Evolutionary conservation across 768 basidiomycete genomes (phyloP).

Genomic region (Macrocybe gigantea): DNA sequence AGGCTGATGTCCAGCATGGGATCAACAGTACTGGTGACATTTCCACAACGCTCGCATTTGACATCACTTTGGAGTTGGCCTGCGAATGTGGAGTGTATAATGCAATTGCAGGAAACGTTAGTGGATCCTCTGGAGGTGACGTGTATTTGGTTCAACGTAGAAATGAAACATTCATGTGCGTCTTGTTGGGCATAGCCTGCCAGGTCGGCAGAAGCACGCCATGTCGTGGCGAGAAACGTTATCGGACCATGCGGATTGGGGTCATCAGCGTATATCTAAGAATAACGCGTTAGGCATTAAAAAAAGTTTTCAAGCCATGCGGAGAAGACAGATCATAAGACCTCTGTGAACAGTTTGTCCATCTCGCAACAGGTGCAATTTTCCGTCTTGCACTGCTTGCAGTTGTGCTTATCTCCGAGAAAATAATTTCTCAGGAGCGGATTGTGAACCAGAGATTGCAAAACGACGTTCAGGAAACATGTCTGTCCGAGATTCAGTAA

Average conservation of each 20-base stretch:
- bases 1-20: conserved; percentile 90
- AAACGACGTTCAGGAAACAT: conserved; percentile 88
- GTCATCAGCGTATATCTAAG: conserved; percentile 52
- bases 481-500: conserved; percentile 88
- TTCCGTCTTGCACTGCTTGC: conserved; percentile 55
- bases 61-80: conserved; percentile 88
- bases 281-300: conserved; percentile 1
- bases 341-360: conserved; percentile 81
- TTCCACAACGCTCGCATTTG: conserved; percentile 80
- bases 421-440: conserved; percentile 87
- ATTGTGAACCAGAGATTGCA: conserved; percentile 87
- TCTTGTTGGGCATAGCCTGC: conserved; percentile 95
- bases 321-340: conserved; percentile 15
- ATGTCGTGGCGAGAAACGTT: conserved; percentile 77
- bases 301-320: neutral
- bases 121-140: conserved; percentile 68
- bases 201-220: conserved; percentile 75
- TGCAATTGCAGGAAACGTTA: conserved; percentile 79
- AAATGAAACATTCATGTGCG: conserved; percentile 84
- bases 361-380: conserved; percentile 91
- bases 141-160: conserved; percentile 84
- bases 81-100: conserved; percentile 86
- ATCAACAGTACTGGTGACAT: conserved; percentile 73
- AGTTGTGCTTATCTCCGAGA: conserved; percentile 86
- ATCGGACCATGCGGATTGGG: conserved; percentile 71